These are phyloP conservation scores for Blastocystis sp. DNA, from an alignment of 352 stramenopile species.

Conservation along the genomic window DNA sequence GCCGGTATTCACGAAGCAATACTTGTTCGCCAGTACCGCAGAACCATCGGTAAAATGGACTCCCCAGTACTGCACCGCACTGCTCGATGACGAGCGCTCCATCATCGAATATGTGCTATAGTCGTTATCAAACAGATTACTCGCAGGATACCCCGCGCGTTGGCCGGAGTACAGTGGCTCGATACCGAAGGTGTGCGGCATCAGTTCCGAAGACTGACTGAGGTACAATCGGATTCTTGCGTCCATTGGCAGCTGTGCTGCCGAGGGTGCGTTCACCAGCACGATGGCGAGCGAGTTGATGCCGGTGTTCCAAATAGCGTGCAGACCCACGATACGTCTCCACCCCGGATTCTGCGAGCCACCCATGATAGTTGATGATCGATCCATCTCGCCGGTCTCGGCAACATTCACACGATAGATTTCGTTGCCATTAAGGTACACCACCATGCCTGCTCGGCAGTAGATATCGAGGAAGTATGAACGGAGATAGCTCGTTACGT, in stretches of 20 bases:
- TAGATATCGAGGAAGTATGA: constrained; percentile 35
- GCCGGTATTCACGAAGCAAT: constrained; percentile 45
- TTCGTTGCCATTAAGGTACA: constrained; percentile 57
- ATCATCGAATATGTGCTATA: constrained; percentile 16
- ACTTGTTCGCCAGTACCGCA: not conserved
- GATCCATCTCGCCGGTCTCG: not conserved
- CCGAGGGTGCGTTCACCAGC: constrained; percentile 37
- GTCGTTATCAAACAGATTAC: constrained; percentile 15
- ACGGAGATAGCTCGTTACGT: not conserved
- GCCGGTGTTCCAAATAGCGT: not conserved
- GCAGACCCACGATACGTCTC: constrained; percentile 23
- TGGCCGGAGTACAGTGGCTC: not conserved
- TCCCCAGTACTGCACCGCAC: constrained; percentile 7
- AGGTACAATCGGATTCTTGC: constrained; percentile 16
- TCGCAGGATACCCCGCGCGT: not conserved
- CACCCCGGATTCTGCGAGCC: not conserved
- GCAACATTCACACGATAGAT: constrained; percentile 37
- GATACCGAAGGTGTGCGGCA: not conserved
- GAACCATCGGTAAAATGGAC: constrained; percentile 27
- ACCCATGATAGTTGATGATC: not conserved
- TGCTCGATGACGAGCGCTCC: not conserved
- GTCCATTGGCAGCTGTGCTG: constrained; percentile 5
- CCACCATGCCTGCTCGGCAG: constrained; percentile 43
- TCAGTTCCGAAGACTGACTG: not conserved
- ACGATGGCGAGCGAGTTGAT: not conserved